phyloP scores from a whole-genome alignment of 1,284 basidiomycete species.

The Leccinum fuscescens region DNA sequence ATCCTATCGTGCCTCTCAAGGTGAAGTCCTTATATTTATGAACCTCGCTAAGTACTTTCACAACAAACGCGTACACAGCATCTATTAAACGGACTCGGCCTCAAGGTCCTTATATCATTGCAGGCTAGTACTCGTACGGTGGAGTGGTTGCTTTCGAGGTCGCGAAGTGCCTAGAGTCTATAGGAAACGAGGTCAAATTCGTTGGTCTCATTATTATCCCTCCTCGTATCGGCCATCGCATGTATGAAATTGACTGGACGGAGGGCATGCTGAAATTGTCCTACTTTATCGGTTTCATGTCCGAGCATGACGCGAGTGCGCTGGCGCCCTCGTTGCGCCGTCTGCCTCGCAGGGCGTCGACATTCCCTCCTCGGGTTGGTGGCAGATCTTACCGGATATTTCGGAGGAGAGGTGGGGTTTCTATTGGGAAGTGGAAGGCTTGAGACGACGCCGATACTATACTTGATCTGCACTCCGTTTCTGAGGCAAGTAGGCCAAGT shows the following conservation, averaged over 20 bases:
- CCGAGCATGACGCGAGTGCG: constrained; percentile 20
- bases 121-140: constrained; percentile 44
- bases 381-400: constrained; percentile 20
- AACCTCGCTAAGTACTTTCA: constrained; percentile 37
- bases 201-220: constrained; percentile 41
- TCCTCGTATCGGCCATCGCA: constrained; percentile 39
- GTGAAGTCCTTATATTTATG: constrained; percentile 43
- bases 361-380: constrained; percentile 1
- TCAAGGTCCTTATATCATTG: constrained; percentile 42
- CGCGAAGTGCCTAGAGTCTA: constrained; percentile 36
- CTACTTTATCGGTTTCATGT: constrained; percentile 26
- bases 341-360: constrained; percentile 16
- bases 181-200: constrained; percentile 37
- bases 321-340: constrained; percentile 12
- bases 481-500: too few relatives aligned
- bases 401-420: constrained; percentile 15
- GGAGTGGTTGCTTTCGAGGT: constrained; percentile 46
- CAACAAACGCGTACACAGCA: constrained; percentile 24
- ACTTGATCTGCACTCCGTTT: too few relatives aligned
- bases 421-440: not conserved
- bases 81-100: constrained; percentile 37
- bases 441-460: constrained; percentile 1
- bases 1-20: constrained; percentile 39
- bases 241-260: constrained; percentile 40
- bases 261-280: constrained; percentile 38